A percentile compares a stretch with the other conserved stretches of the same genome.
Conservation (phyloP, 495 filamentous ascomycete species). For the Polyplosphaeria fusca region DNA sequence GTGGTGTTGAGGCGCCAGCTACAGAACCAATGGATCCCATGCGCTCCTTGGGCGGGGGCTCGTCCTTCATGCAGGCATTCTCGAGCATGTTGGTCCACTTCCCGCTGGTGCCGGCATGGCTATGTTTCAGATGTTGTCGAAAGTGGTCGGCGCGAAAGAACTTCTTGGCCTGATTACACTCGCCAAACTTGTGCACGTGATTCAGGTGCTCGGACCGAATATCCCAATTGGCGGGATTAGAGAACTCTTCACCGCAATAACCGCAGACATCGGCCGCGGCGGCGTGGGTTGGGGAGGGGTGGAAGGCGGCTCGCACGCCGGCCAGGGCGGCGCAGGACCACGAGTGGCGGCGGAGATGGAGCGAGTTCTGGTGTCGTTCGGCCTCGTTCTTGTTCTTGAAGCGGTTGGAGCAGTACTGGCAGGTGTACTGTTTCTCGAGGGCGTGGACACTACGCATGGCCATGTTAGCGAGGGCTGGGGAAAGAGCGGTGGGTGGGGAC, state of each 20-base stretch:
- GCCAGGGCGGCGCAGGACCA: conserved; percentile 95
- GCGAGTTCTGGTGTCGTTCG: conserved; percentile 93
- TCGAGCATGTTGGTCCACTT: conserved; percentile 99
- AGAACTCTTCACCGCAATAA: conserved; percentile 93
- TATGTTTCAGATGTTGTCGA: conserved; percentile 96
- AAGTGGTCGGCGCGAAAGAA: conserved; percentile 98
- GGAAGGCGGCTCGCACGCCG: conserved; percentile 73
- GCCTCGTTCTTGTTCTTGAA: conserved; percentile 99
- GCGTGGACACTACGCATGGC: conserved; percentile 70
- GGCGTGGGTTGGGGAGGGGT: conserved; percentile 62
- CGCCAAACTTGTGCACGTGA: conserved; percentile 90
- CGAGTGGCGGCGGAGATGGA: conserved; percentile 91
- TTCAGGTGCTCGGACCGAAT: conserved; percentile 79
- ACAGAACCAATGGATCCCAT: conserved; percentile 26
- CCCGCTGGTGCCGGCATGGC: conserved; percentile 91
- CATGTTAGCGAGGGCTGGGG: too few relatives aligned
- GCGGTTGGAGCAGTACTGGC: conserved; percentile 84
- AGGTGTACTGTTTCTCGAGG: conserved; percentile 94
- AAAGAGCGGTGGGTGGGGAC: conserved; percentile 17
- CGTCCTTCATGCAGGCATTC: conserved; percentile 95
- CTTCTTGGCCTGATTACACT: conserved; percentile 98
- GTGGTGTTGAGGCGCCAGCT: conserved; percentile 10
- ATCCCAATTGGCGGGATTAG: conserved; percentile 78
- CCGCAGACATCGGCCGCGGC: conserved; percentile 77
- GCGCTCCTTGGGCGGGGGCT: conserved; percentile 51